Percentiles rank a stretch among this genome's conserved stretches.
These are phyloP conservation scores for Gentiana macrophylla DNA, from an alignment of 257 asterid species.

Conservation along the genomic window DNA sequence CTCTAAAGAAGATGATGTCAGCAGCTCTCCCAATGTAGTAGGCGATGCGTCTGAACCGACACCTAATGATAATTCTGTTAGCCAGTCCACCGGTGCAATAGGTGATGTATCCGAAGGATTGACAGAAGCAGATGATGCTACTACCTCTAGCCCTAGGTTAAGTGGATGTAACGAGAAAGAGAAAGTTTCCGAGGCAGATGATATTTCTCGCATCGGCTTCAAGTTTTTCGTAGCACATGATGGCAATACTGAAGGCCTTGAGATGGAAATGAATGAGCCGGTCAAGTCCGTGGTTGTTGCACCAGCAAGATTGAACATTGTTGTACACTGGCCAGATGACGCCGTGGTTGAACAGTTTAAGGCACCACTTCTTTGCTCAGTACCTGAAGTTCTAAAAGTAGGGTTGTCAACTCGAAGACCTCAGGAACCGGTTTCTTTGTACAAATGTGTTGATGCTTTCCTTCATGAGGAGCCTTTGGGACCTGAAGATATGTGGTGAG, in stretches of 20 bases:
- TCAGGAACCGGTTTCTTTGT: slow-evolving; percentile 71
- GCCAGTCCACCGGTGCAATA: slow-evolving; percentile 19
- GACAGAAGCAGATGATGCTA: slow-evolving; percentile 21
- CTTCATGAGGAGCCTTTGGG: slow-evolving; percentile 98
- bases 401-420: slow-evolving; percentile 53
- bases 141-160: slow-evolving; percentile 21
- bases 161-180: slow-evolving; percentile 30
- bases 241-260: slow-evolving; percentile 33
- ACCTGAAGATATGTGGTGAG: slow-evolving; percentile 99
- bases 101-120: slow-evolving; percentile 23
- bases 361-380: slow-evolving; percentile 36
- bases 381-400: slow-evolving; percentile 77
- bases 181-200: slow-evolving; percentile 10
- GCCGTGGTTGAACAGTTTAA: slow-evolving; percentile 32
- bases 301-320: slow-evolving; percentile 45
- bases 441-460: slow-evolving; percentile 91
- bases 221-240: slow-evolving; percentile 61
- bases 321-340: slow-evolving; percentile 67
- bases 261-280: slow-evolving; percentile 51
- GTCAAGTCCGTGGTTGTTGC: slow-evolving; percentile 20
- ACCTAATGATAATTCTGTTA: slow-evolving; percentile 25
- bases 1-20: slow-evolving; percentile 25
- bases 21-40: slow-evolving; percentile 19
- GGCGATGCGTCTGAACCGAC: slow-evolving; percentile 26
- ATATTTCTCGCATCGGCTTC: slow-evolving; percentile 31